A percentile compares a stretch with the other conserved stretches of the same genome.
phyloP scores from a whole-genome alignment of 345 rosid species.

The Populus euphratica region DNA sequence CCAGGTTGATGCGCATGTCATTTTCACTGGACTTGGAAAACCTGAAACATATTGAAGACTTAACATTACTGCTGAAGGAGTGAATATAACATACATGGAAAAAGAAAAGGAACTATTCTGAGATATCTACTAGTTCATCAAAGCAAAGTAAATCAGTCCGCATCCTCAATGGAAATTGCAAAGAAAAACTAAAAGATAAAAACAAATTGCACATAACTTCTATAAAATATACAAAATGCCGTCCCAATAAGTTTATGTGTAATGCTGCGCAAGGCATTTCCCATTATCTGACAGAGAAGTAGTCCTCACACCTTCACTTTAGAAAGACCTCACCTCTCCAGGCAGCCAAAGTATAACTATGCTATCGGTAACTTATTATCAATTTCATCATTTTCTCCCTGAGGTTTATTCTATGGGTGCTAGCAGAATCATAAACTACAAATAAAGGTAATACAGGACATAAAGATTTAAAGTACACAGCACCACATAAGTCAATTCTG shows the following conservation, averaged over 20 bases:
- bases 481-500: background rate
- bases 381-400: background rate
- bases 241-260: background rate
- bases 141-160: background rate
- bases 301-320: background rate
- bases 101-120: background rate
- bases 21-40: slow-evolving; percentile 59
- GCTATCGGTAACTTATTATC: background rate
- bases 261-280: background rate
- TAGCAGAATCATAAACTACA: background rate
- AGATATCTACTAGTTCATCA: background rate
- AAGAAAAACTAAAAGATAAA: background rate
- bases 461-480: background rate
- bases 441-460: background rate
- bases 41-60: slow-evolving; percentile 38
- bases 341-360: background rate
- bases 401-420: background rate
- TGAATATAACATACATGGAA: background rate
- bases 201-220: background rate
- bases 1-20: slow-evolving; percentile 76
- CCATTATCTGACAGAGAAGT: background rate
- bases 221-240: background rate
- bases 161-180: background rate
- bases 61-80: background rate
- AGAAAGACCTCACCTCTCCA: background rate